phyloP scores from a whole-genome alignment of 2,329 filamentous ascomycete genomes.

The Penicillium nordicum region DNA sequence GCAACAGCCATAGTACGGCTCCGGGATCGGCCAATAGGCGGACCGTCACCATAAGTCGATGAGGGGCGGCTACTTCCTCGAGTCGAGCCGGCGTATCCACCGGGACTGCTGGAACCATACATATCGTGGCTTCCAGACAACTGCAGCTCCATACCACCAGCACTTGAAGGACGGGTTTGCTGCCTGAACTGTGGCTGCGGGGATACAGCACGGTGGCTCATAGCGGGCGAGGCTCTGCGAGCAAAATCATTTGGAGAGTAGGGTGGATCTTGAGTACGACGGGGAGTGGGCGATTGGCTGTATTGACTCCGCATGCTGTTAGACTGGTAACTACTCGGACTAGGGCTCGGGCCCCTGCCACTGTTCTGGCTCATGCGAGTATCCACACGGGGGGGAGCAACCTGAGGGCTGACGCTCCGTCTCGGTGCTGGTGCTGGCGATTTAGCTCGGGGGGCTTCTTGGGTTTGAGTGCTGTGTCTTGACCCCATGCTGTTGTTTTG shows the following conservation, averaged over 20 bases:
- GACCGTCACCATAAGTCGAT: slow-evolving; percentile 51
- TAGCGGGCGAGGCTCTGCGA: slow-evolving; percentile 37
- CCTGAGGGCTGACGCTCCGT: slow-evolving; percentile 43
- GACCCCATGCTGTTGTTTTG: slow-evolving; percentile 37
- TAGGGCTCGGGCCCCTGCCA: slow-evolving; percentile 41
- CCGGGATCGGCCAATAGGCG: slow-evolving; percentile 51
- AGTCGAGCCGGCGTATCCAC: slow-evolving; percentile 31
- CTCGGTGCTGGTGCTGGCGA: slow-evolving; percentile 68
- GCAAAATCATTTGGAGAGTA: slow-evolving; percentile 46
- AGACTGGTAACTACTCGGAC: slow-evolving; percentile 45
- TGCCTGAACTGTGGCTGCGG: slow-evolving; percentile 52
- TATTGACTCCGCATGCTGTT: slow-evolving; percentile 41
- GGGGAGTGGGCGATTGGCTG: slow-evolving; percentile 37
- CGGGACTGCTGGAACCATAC: slow-evolving; percentile 47
- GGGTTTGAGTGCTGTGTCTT: slow-evolving; percentile 52
- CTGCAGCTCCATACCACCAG: slow-evolving; percentile 64
- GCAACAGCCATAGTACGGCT: slow-evolving; percentile 86
- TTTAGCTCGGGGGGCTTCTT: slow-evolving; percentile 48
- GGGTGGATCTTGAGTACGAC: slow-evolving; percentile 36
- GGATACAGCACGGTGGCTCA: slow-evolving; percentile 46
- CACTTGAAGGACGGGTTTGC: slow-evolving; percentile 49
- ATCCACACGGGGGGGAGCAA: slow-evolving; percentile 28
- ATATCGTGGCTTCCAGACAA: slow-evolving; percentile 55
- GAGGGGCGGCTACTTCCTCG: slow-evolving; percentile 45
- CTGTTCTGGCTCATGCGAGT: slow-evolving; percentile 42